Percentiles rank a stretch among this genome's conserved stretches.
Evolutionary conservation across 2,329 filamentous ascomycete genomes (phyloP).

Genomic region (Ophiosphaerella narmari): DNA sequence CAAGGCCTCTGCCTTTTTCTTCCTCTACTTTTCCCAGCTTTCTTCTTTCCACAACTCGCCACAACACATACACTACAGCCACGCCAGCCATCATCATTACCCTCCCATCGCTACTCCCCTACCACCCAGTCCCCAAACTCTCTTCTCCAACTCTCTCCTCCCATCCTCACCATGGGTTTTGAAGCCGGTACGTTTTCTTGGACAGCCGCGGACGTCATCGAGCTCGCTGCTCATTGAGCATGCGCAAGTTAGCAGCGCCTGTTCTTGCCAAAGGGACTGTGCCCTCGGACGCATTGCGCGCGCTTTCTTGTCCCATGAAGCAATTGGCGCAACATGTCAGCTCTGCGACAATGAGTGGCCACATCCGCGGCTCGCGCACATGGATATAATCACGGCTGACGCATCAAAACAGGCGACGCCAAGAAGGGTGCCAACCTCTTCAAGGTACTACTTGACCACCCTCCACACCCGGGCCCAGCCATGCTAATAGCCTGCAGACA

Average conservation of each 20-base stretch:
- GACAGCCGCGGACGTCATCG: slow-evolving; percentile 37
- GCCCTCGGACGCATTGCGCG: background rate
- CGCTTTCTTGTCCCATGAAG: slow-evolving; percentile 10
- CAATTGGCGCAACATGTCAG: slow-evolving; percentile 19
- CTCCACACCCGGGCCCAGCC: too few species aligned
- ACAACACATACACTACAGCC: slow-evolving; percentile 4
- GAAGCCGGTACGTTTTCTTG: slow-evolving; percentile 43
- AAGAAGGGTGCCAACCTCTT: slow-evolving; percentile 99
- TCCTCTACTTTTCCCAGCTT: slow-evolving; percentile 25
- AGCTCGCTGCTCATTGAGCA: slow-evolving; percentile 32
- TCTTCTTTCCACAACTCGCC: slow-evolving; percentile 21
- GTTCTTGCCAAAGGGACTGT: slow-evolving; percentile 7
- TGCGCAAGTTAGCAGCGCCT: slow-evolving; percentile 15
- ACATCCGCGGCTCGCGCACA: slow-evolving; percentile 11
- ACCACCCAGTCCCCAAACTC: slow-evolving; percentile 13
- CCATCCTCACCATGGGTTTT: slow-evolving; percentile 47
- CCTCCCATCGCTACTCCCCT: slow-evolving; percentile 16
- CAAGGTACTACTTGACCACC: slow-evolving; percentile 63
- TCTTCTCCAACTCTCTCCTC: slow-evolving; percentile 21
- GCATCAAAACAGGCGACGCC: slow-evolving; percentile 69
- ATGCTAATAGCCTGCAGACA: slow-evolving; percentile 58
- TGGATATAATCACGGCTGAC: slow-evolving; percentile 24
- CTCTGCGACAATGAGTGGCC: slow-evolving; percentile 33
- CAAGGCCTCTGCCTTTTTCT: slow-evolving; percentile 25
- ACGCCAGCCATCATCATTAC: slow-evolving; percentile 18